These are phyloP conservation scores for Globisporangium splendens DNA, from an alignment of 352 stramenopile genomes.

Conservation along the genomic window DNA sequence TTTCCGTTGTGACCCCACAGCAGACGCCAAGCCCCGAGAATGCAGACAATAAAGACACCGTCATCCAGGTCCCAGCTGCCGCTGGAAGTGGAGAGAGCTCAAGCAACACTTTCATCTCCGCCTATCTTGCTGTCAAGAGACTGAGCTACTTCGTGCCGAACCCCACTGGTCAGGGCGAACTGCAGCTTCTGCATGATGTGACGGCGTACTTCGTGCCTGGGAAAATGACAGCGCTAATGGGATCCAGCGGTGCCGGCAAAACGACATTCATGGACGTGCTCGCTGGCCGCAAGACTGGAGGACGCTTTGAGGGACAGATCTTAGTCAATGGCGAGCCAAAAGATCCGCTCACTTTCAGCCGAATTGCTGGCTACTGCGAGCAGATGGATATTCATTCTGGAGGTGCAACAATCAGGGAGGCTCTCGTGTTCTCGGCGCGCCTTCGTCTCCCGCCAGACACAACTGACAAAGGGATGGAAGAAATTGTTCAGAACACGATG, in stretches of 20 bases:
- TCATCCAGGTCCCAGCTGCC: conserved; percentile 9
- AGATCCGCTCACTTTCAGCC: conserved; percentile 23
- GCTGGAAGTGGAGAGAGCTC: not conserved
- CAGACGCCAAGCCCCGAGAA: not conserved
- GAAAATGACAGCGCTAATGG: conserved; percentile 65
- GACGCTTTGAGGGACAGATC: conserved; percentile 69
- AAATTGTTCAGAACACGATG: conserved; percentile 52
- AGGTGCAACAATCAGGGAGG: conserved; percentile 83
- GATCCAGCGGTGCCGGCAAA: conserved; percentile 54
- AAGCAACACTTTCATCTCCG: conserved; percentile 18
- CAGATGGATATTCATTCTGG: conserved; percentile 79
- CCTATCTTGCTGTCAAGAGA: conserved; percentile 24
- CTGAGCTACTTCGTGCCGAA: conserved; percentile 47
- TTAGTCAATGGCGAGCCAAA: conserved; percentile 78
- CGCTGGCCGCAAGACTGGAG: conserved; percentile 42
- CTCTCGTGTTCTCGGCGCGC: conserved; percentile 87
- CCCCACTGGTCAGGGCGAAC: conserved; percentile 23
- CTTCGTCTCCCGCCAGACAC: conserved; percentile 69
- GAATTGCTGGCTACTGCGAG: conserved; percentile 69
- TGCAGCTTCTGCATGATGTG: conserved; percentile 35
- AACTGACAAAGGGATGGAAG: conserved; percentile 33
- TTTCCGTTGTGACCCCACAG: conserved; percentile 1
- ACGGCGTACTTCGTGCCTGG: conserved; percentile 35
- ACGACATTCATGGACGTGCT: conserved; percentile 56
- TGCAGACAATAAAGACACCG: conserved; percentile 3